phyloP scores from a whole-genome alignment of 1,284 basidiomycete species.

The Ceratobasidium sp. region DNA sequence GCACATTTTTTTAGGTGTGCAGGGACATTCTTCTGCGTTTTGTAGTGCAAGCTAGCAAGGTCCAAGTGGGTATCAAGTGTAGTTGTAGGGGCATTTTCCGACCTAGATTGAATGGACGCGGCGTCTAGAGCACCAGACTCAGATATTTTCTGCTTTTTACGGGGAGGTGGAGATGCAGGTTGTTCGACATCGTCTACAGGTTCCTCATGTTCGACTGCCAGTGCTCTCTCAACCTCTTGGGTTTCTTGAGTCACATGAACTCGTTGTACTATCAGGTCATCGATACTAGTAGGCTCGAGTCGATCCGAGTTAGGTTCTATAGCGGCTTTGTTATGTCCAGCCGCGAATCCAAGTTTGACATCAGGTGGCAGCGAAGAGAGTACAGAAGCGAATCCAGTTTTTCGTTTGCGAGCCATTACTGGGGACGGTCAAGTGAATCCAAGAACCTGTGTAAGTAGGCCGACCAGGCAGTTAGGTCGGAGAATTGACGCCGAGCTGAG shows the following conservation, averaged over 20 bases:
- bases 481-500: no score
- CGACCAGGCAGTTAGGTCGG: no score
- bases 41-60: constrained; percentile 10
- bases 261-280: constrained; percentile 28
- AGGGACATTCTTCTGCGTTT: constrained; percentile 65
- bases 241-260: constrained; percentile 10
- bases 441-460: no score
- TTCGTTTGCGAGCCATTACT: constrained; percentile 31
- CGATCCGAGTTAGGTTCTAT: neutral
- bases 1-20: constrained; percentile 82
- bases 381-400: constrained; percentile 32
- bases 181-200: neutral
- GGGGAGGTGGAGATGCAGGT: neutral
- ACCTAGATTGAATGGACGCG: neutral
- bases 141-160: constrained; percentile 27
- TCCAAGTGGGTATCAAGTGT: neutral
- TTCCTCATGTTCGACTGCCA: neutral
- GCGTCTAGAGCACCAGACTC: neutral
- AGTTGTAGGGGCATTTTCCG: neutral
- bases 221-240: neutral
- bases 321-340: neutral
- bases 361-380: constrained; percentile 30
- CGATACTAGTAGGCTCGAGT: neutral
- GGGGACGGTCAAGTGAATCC: no score
- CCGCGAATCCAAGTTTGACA: constrained; percentile 13